Base-by-base conservation (phyloP, 805 yeast species). In the Zygoascus biomembranicola region DNA sequence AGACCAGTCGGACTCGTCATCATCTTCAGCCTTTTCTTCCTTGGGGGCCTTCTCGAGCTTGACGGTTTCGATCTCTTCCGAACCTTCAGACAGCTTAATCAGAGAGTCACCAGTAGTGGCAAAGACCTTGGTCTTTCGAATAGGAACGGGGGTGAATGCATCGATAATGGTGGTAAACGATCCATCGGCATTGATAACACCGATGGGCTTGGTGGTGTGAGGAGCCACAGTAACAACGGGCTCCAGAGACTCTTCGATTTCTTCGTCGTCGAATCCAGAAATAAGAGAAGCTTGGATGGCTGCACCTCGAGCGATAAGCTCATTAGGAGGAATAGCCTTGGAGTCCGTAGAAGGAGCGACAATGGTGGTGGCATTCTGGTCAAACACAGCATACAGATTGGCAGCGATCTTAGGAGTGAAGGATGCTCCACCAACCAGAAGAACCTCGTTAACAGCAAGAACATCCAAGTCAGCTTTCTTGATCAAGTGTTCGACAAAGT, bases 341-440 rank as follows among this genome's bases (percentile, higher is more conserved):
- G 86, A 62, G 69, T 87, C 92, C 26, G 62, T 51, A 37, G 85
- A 73, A 60, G 98, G 96, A 26, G 97, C 83, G 57, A 82, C 75
- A 52, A 90, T 78, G 51, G 74, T 78, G 52, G 89, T 83, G 48
- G 84, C 69, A 51, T 61, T 60, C 69, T 86, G 94, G 59, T 95
- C 95, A 81, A 92, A 92, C 50, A 89, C 64, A 54, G 78, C 75
- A 59, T 81, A 79, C 59, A 94, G 71, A 69, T 85, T 84, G 52
- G 83, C 67, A 48, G 95, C 88, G 65, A 94, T 78, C 77, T 94
- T 94, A 63, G 98, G 97, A 61, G 90, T 82, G 77, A 87, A 83
- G 37, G 98, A 85, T 51, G 87, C 78, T 67, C 99, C 99, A 73
- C 99, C 99, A 57, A 82, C 92, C 57, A 94, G 82, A 60, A 94